Percentiles rank a stretch among this genome's conserved stretches.
Conservation (phyloP, 495 filamentous ascomycete species). For the Penicillium desertorum region DNA sequence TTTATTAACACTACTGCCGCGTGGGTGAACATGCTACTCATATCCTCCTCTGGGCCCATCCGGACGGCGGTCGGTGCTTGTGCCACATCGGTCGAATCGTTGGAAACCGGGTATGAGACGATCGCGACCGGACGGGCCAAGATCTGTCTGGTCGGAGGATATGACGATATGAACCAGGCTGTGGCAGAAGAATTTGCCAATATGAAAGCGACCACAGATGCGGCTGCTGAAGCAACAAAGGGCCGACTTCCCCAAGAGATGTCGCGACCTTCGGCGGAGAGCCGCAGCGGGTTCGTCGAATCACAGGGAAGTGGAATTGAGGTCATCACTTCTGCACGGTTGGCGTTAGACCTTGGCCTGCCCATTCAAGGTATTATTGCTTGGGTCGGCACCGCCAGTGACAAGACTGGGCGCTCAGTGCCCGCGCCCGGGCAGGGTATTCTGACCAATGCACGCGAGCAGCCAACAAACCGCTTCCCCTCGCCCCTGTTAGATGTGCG, state of each 20-base stretch:
- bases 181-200: constrained; percentile 97
- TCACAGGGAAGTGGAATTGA: constrained; percentile 94
- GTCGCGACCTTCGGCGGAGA: constrained; percentile 91
- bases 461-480: constrained; percentile 69
- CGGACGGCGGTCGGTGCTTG: constrained; percentile 94
- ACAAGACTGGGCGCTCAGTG: constrained; percentile 94
- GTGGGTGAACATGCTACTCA: constrained; percentile 94
- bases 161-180: constrained; percentile 96
- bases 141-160: constrained; percentile 90
- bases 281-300: constrained; percentile 94
- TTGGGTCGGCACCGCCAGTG: constrained; percentile 84
- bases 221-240: constrained; percentile 87
- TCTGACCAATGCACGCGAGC: constrained; percentile 86
- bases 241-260: constrained; percentile 90
- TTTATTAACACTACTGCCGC: constrained; percentile 98
- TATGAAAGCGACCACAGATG: constrained; percentile 96
- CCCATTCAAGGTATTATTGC: constrained; percentile 90
- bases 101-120: constrained; percentile 92
- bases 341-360: constrained; percentile 93
- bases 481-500: constrained; percentile 90
- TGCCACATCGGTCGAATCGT: constrained; percentile 88
- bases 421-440: constrained; percentile 92
- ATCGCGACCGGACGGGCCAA: constrained; percentile 92
- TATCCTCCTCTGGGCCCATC: constrained; percentile 92
- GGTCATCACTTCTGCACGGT: constrained; percentile 88